Evolutionary conservation across 2,329 filamentous ascomycete species (phyloP), one percentile per base, ranked within the genome.

Genomic region (Grosmannia clavigera): DNA sequence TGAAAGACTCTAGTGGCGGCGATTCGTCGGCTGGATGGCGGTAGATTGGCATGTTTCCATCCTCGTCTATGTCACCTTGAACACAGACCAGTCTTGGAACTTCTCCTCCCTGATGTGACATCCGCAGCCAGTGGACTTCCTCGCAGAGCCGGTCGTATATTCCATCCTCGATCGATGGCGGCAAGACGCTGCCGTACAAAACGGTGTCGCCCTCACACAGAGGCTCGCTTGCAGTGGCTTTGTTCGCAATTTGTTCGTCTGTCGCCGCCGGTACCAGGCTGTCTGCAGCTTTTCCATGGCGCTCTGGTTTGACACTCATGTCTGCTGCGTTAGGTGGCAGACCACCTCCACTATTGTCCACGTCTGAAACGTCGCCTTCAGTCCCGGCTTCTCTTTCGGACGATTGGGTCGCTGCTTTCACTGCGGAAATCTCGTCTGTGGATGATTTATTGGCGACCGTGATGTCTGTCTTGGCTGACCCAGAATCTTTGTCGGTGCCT

Each of bases 21-120:
- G 88, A 89, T 70, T 95, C 88, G 68, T 99, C 94, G 4, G 90
- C 83, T 53, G 94, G 94, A 71, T 97, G 94, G 16, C 94, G 87
- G 71, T 99, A 99, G n/a, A 97, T 80, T 27, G 94, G 94, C 70
- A 88, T 85, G 64, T 79, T 85, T 22, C 88, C 89, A 67, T 92
- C 85, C 0, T 76, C 69, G 48, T 77, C 78, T 35, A 91, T 76
- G 19, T 81, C 76, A 3, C 92, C 94, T 70, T 97, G 92, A 25
- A 95, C 91, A 56, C 90, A 91, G 7, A 97, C 90, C 2, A 96
- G 81, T 46, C 94, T 85, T 52, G 94, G 94, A 0, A 97, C 94
- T 67, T 94, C 87, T 31, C 94, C 92, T 40, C 90, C 89, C 65
- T 92, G 87, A 66, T 97, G 94, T 52, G 86, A 86, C 94, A 99